phyloP scores from a whole-genome alignment of 2,329 filamentous ascomycete genomes.

The Ampelomyces quisqualis region DNA sequence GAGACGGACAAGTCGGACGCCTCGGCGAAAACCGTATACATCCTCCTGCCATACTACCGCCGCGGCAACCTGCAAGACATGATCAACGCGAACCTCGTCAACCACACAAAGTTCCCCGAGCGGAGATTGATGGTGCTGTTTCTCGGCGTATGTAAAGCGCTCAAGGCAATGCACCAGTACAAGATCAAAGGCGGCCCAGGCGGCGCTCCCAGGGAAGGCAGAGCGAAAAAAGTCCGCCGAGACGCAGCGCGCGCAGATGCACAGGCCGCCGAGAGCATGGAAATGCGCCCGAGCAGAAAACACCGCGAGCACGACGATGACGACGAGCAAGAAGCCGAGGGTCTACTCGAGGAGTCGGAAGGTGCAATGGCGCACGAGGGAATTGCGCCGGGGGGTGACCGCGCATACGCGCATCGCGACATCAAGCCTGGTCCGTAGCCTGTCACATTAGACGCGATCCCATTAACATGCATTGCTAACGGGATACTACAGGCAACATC shows the following conservation, averaged over 20 bases:
- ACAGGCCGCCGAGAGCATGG: constrained; percentile 47
- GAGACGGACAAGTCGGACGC: constrained; percentile 68
- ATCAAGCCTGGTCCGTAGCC: constrained; percentile 83
- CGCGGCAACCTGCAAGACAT: constrained; percentile 95
- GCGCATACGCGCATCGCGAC: constrained; percentile 90
- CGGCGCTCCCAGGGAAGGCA: constrained; percentile 52
- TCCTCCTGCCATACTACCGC: constrained; percentile 91
- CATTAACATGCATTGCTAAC: constrained; percentile 9
- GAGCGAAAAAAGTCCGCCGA: constrained; percentile 56
- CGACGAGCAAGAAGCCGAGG: constrained; percentile 74
- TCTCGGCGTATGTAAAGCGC: constrained; percentile 82
- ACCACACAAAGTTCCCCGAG: constrained; percentile 88
- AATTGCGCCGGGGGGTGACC: constrained; percentile 65
- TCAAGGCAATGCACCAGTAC: constrained; percentile 91
- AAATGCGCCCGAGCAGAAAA: constrained; percentile 46
- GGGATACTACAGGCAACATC: constrained; percentile 71
- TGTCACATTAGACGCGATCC: neutral
- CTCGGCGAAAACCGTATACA: constrained; percentile 89
- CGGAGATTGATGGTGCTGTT: constrained; percentile 85
- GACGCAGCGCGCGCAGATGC: constrained; percentile 59
- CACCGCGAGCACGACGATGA: constrained; percentile 57
- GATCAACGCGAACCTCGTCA: constrained; percentile 98
- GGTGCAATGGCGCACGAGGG: constrained; percentile 67
- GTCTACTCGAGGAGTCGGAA: constrained; percentile 80
- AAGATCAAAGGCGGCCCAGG: constrained; percentile 60